Conservation (phyloP, 2,329 filamentous ascomycete genomes). For the Xylaria sp. region DNA sequence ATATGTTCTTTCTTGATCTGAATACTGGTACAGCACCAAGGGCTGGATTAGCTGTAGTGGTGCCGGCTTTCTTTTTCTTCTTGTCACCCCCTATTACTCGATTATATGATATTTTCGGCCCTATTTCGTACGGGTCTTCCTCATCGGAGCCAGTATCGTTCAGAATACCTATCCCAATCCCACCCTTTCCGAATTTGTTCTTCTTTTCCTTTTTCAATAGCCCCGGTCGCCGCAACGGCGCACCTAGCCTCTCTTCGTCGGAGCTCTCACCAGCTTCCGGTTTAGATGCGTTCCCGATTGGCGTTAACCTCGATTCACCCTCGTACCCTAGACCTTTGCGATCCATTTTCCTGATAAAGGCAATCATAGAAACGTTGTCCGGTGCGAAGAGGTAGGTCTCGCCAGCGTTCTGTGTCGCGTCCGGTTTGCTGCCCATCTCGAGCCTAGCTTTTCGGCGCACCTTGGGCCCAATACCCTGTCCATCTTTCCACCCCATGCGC, state of each 20-base stretch:
- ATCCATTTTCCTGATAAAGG: constrained; percentile 72
- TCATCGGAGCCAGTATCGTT: constrained; percentile 96
- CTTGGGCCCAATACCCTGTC: constrained; percentile 91
- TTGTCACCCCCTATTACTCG: constrained; percentile 82
- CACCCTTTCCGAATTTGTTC: constrained; percentile 63
- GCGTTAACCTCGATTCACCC: constrained; percentile 64
- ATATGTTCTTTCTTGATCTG: constrained; percentile 70
- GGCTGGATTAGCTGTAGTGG: constrained; percentile 68
- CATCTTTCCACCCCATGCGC: constrained; percentile 95
- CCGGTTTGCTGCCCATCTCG: constrained; percentile 56
- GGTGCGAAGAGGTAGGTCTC: constrained; percentile 83
- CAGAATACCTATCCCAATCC: constrained; percentile 86
- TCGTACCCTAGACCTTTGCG: constrained; percentile 76
- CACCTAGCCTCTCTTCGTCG: constrained; percentile 59
- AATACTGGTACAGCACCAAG: constrained; percentile 77
- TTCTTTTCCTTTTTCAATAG: constrained; percentile 59
- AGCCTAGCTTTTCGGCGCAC: constrained; percentile 78
- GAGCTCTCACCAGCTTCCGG: constrained; percentile 49
- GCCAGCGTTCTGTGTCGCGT: constrained; percentile 51
- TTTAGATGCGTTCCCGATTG: constrained; percentile 45
- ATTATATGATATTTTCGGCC: constrained; percentile 89
- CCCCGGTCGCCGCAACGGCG: constrained; percentile 43
- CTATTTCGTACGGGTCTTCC: constrained; percentile 92
- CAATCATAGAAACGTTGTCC: constrained; percentile 77
- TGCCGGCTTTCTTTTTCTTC: constrained; percentile 73